Conservation (phyloP, 2,329 filamentous ascomycete species). For the Colletotrichum truncatum region DNA sequence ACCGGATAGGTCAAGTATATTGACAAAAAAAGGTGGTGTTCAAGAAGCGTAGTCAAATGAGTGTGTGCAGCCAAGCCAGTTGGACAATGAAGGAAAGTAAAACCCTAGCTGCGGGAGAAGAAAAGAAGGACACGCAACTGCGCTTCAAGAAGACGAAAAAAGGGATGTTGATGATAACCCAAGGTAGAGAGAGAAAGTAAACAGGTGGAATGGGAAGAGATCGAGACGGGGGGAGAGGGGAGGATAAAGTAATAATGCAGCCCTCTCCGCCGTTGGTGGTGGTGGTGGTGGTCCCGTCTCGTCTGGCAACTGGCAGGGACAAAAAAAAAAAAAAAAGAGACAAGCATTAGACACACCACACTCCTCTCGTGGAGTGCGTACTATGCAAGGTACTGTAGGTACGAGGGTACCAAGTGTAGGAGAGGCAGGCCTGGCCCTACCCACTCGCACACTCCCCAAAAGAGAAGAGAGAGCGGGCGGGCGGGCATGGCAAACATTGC, state of each 20-base stretch:
- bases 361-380: not conserved
- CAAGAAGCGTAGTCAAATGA: slow-evolving; percentile 60
- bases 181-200: slow-evolving; percentile 39
- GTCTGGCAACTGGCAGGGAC: slow-evolving; percentile 17
- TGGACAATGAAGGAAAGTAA: slow-evolving; percentile 55
- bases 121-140: slow-evolving; percentile 46
- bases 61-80: slow-evolving; percentile 67
- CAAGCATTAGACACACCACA: slow-evolving; percentile 9
- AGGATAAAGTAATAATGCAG: slow-evolving; percentile 41
- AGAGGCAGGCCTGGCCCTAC: slow-evolving; percentile 7
- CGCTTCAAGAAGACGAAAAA: slow-evolving; percentile 51
- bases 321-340: slow-evolving; percentile 32
- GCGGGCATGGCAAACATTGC: slow-evolving; percentile 32
- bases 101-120: slow-evolving; percentile 51
- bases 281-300: slow-evolving; percentile 2
- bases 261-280: slow-evolving; percentile 28
- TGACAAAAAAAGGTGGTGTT: slow-evolving; percentile 39
- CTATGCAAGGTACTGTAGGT: slow-evolving; percentile 4
- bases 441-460: not conserved
- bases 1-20: slow-evolving; percentile 33
- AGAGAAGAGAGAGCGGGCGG: slow-evolving; percentile 24
- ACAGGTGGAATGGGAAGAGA: slow-evolving; percentile 33
- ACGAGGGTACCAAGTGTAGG: not conserved
- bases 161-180: slow-evolving; percentile 38
- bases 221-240: slow-evolving; percentile 26